These are phyloP conservation scores for Cadophora sp. DNA, from an alignment of 2,329 filamentous ascomycete genomes.

Conservation along the genomic window DNA sequence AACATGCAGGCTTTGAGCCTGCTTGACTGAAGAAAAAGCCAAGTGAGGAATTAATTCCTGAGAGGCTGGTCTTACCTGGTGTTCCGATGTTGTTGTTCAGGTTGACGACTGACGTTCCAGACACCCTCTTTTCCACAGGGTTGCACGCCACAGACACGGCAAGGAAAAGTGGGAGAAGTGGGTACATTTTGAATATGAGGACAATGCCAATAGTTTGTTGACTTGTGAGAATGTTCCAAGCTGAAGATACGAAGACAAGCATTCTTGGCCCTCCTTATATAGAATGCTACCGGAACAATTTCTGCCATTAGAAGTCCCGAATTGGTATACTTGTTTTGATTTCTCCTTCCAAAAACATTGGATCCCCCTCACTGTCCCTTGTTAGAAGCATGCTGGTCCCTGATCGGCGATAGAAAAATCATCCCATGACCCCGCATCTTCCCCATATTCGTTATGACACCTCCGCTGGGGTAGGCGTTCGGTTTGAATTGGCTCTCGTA, in stretches of 20 bases:
- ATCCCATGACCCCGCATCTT: constrained; percentile 1
- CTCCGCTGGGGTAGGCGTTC: not conserved
- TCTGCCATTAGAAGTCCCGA: not conserved
- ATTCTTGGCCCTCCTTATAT: not conserved
- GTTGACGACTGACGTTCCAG: constrained; percentile 42
- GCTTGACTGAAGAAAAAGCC: too few species aligned
- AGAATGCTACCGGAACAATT: not conserved
- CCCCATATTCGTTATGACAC: not conserved
- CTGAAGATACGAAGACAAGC: not conserved
- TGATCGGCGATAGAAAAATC: not conserved
- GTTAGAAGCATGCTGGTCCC: not conserved
- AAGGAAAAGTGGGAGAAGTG: constrained; percentile 26
- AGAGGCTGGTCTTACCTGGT: constrained; percentile 25
- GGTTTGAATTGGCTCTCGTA: not conserved
- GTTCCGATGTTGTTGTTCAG: constrained; percentile 45
- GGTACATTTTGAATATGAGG: constrained; percentile 17
- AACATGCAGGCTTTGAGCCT: too few species aligned
- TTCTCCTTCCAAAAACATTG: not conserved
- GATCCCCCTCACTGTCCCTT: not conserved
- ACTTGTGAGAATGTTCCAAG: not conserved
- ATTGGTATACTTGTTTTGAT: not conserved
- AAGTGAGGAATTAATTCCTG: too few species aligned
- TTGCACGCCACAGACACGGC: constrained; percentile 26
- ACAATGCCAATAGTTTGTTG: not conserved
- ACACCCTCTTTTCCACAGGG: constrained; percentile 27